Evolutionary conservation across 768 basidiomycete species (phyloP).

Genomic region (Tremella yokohamensis): DNA sequence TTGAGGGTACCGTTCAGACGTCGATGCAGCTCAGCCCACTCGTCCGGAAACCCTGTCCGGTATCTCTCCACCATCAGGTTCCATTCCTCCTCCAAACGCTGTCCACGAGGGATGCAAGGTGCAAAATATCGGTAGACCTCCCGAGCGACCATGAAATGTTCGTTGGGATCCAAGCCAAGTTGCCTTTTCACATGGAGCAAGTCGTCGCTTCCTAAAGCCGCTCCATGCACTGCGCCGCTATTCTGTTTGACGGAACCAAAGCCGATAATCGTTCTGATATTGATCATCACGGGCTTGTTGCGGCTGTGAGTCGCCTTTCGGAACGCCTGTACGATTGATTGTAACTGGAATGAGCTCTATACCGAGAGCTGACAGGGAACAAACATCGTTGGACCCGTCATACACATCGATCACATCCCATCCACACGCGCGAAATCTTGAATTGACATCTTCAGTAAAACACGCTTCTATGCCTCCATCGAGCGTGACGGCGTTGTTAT

Average conservation of each 20-base stretch:
- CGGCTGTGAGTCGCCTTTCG: slow-evolving; percentile 32
- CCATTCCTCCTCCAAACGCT: slow-evolving; percentile 23
- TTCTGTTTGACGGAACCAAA: slow-evolving; percentile 33
- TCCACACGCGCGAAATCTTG: slow-evolving; percentile 30
- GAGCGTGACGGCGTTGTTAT: slow-evolving; percentile 43
- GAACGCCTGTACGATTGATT: slow-evolving; percentile 33
- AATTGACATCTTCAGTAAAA: slow-evolving; percentile 43
- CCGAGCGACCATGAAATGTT: slow-evolving; percentile 34
- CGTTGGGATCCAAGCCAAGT: slow-evolving; percentile 37
- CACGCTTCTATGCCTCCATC: slow-evolving; percentile 42
- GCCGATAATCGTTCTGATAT: slow-evolving; percentile 44
- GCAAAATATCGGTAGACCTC: slow-evolving; percentile 43
- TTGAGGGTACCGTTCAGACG: slow-evolving; percentile 34
- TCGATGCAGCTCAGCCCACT: slow-evolving; percentile 31
- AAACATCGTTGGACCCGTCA: slow-evolving; percentile 40
- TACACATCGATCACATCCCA: slow-evolving; percentile 44
- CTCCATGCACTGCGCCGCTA: slow-evolving; percentile 40
- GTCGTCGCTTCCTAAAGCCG: slow-evolving; percentile 43
- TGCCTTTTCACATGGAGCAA: slow-evolving; percentile 36
- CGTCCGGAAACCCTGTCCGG: slow-evolving; percentile 27
- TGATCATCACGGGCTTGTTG: slow-evolving; percentile 42
- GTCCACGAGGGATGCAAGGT: slow-evolving; percentile 12
- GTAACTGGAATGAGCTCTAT: slow-evolving; percentile 20
- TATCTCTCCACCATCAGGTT: slow-evolving; percentile 37
- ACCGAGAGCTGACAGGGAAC: slow-evolving; percentile 4